phyloP scores from a whole-genome alignment of 2,329 filamentous ascomycete genomes.

The Ophiostoma piceae region DNA sequence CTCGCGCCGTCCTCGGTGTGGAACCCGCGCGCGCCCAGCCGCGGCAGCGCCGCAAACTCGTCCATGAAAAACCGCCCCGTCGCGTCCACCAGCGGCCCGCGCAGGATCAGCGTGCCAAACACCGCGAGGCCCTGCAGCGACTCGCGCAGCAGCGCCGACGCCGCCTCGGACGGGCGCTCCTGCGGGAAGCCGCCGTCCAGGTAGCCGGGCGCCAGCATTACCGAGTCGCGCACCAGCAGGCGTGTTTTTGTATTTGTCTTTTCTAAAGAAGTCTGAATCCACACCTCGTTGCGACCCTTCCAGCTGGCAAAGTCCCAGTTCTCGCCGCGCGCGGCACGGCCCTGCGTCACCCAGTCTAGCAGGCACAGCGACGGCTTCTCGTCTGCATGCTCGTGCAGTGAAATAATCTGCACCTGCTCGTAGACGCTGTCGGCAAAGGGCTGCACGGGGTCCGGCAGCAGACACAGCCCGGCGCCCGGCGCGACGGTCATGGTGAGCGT shows the following conservation, averaged over 20 bases:
- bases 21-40: slow-evolving; percentile 80
- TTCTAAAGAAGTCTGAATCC: no score
- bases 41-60: slow-evolving; percentile 71
- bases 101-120: slow-evolving; percentile 78
- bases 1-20: slow-evolving; percentile 42
- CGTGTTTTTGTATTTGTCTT: slow-evolving; percentile 39
- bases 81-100: slow-evolving; percentile 62
- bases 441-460: slow-evolving; percentile 87
- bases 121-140: slow-evolving; percentile 72
- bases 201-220: slow-evolving; percentile 53
- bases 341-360: slow-evolving; percentile 91
- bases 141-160: slow-evolving; percentile 24
- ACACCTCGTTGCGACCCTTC: slow-evolving; percentile 85
- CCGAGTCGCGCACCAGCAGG: slow-evolving; percentile 77
- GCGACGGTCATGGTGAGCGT: slow-evolving; percentile 48
- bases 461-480: slow-evolving; percentile 51
- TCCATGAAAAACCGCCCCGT: slow-evolving; percentile 69
- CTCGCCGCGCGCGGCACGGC: slow-evolving; percentile 77
- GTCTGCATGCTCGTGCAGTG: slow-evolving; percentile 39
- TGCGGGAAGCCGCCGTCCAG: slow-evolving; percentile 28
- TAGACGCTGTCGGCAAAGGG: slow-evolving; percentile 83
- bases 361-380: slow-evolving; percentile 60
- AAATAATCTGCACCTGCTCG: slow-evolving; percentile 49
- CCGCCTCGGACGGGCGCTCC: neutral
- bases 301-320: slow-evolving; percentile 79